These are phyloP conservation scores for Neonectria faginata DNA, from an alignment of 2,329 filamentous ascomycete species.

Conservation along the genomic window DNA sequence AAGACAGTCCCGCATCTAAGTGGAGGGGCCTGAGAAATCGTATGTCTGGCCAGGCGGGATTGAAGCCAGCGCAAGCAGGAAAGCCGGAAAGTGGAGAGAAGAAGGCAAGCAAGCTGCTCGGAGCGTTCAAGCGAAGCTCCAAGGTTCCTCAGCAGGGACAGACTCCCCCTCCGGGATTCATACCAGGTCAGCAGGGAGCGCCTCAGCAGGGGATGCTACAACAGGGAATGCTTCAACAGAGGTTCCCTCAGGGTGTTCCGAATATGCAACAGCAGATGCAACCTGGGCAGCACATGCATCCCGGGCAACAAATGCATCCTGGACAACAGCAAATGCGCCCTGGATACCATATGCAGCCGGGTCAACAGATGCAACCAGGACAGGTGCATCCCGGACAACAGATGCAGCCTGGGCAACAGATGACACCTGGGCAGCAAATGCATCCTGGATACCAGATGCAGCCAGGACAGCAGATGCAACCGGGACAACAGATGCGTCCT, in stretches of 20 bases:
- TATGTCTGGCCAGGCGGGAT: constrained; percentile 47
- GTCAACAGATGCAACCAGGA: constrained; percentile 31
- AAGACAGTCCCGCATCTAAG: constrained; percentile 44
- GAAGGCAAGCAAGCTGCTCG: constrained; percentile 46
- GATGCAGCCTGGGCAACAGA: constrained; percentile 20
- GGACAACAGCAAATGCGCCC: constrained; percentile 12
- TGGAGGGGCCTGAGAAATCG: constrained; percentile 52
- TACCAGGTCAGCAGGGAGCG: constrained; percentile 16
- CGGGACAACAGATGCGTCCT: constrained; percentile 20
- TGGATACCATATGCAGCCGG: background rate
- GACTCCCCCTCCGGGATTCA: constrained; percentile 15
- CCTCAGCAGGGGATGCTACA: constrained; percentile 22
- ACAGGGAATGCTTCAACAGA: constrained; percentile 8
- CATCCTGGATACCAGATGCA: background rate
- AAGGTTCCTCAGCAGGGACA: constrained; percentile 44
- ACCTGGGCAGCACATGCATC: constrained; percentile 17
- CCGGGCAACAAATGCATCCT: constrained; percentile 25
- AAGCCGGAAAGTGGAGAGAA: constrained; percentile 41
- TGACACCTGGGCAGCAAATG: background rate
- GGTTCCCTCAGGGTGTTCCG: constrained; percentile 23
- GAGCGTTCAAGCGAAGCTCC: constrained; percentile 49
- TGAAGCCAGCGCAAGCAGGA: constrained; percentile 31
- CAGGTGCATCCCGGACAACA: constrained; percentile 28
- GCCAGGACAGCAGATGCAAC: constrained; percentile 27
- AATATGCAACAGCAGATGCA: constrained; percentile 35